phyloP scores from a whole-genome alignment of 2,329 filamentous ascomycete genomes.

The Nothophoma quercina region DNA sequence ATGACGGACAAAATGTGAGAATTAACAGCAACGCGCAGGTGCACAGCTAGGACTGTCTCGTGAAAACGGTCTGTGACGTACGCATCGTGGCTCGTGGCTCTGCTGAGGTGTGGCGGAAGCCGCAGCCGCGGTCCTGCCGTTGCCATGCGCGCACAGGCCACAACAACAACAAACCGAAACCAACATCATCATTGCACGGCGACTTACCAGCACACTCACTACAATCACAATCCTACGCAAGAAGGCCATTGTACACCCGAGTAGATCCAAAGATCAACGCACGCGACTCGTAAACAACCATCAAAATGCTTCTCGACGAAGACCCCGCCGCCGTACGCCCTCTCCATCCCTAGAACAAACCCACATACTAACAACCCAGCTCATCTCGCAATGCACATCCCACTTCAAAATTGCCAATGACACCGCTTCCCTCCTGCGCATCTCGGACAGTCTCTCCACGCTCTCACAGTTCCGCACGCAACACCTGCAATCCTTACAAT shows the following conservation, averaged over 20 bases:
- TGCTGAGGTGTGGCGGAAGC: conserved; percentile 27
- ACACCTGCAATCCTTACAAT: conserved; percentile 61
- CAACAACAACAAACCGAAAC: conserved; percentile 35
- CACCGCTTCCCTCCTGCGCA: conserved; percentile 81
- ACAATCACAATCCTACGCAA: conserved; percentile 17
- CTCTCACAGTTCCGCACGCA: conserved; percentile 85
- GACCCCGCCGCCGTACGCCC: conserved; percentile 79
- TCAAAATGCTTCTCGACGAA: conserved; percentile 91
- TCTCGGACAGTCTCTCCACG: conserved; percentile 81
- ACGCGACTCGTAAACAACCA: not conserved
- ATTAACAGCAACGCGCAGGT: not conserved
- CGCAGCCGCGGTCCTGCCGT: conserved; percentile 28
- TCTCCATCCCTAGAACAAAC: not conserved
- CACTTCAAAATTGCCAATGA: conserved; percentile 97
- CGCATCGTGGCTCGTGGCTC: conserved; percentile 38
- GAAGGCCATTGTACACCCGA: not conserved
- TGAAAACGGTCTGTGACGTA: conserved; percentile 46
- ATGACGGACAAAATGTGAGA: not conserved
- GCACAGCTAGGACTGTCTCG: conserved; percentile 19
- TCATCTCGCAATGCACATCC: conserved; percentile 88
- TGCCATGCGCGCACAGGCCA: conserved; percentile 45
- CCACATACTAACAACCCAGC: conserved; percentile 58
- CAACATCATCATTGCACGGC: conserved; percentile 38
- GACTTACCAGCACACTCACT: conserved; percentile 7
- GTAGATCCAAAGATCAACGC: not conserved